Evolutionary conservation across 73 alveolate species (phyloP).

Genomic region (Uronychia binucleata): DNA sequence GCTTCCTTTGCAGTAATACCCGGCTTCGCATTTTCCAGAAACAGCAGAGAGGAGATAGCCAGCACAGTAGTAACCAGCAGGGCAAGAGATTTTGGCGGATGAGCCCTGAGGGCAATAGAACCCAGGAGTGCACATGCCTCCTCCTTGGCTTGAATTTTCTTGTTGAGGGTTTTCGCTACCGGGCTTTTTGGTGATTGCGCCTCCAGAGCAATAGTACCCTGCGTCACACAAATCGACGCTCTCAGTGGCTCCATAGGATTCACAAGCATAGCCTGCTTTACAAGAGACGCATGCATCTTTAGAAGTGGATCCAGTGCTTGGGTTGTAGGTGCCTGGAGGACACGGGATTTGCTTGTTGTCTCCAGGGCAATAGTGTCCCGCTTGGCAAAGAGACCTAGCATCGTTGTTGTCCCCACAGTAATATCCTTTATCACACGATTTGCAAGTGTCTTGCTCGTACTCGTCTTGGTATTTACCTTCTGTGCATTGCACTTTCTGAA

Average conservation of each 20-base stretch:
- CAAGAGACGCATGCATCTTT: constrained; percentile 24
- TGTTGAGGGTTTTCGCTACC: no score
- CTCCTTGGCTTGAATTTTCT: constrained; percentile 32
- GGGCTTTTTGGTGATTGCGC: constrained; percentile 37
- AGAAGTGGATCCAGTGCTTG: constrained; percentile 6
- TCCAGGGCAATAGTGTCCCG: constrained; percentile 72
- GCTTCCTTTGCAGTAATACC: constrained; percentile 59
- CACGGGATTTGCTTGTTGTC: constrained; percentile 36
- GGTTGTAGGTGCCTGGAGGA: constrained; percentile 48
- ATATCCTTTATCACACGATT: constrained; percentile 61
- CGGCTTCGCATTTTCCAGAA: constrained; percentile 55
- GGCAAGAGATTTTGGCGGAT: not conserved
- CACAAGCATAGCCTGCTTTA: constrained; percentile 29
- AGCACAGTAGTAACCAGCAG: constrained; percentile 35
- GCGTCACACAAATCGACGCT: constrained; percentile 21
- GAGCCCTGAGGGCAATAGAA: constrained; percentile 73
- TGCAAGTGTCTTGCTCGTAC: constrained; percentile 33
- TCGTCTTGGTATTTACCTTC: constrained; percentile 57
- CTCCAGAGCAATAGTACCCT: constrained; percentile 49
- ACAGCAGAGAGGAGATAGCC: constrained; percentile 9
- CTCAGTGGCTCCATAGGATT: constrained; percentile 7
- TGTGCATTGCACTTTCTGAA: constrained; percentile 31
- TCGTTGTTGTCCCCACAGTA: constrained; percentile 68
- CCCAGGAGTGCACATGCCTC: constrained; percentile 63
- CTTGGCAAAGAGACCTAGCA: constrained; percentile 39